Base-by-base conservation (phyloP, 768 basidiomycete species). In the Amylocystis lapponica region DNA sequence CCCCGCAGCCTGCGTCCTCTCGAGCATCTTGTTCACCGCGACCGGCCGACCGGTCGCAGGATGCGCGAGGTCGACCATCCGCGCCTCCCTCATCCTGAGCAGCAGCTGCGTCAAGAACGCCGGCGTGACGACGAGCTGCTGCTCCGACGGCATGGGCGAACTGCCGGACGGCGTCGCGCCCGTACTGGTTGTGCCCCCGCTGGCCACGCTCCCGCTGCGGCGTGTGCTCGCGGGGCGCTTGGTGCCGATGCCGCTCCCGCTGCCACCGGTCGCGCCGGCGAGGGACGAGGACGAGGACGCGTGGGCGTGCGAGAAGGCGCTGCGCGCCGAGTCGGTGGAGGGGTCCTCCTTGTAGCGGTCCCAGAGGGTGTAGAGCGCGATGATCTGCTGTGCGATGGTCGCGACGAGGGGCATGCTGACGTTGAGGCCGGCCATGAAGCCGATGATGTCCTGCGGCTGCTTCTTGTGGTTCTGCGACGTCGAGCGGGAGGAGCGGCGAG, bases 341-440 rank as follows among this genome's bases (percentile, higher is more conserved):
- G 65, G 66, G 33, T 84, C 79, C 47, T 89, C 84, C 43, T 79
- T 80, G 64, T 90, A 91, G 8, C 78, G 70, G 29, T 87, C 86
- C 91, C 94, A 97, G 0, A 93, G 74, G 4, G 86, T 78, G 63
- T 97, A 98, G 26, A 96, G 64, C 4, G 86, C 79, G 41, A 97
- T 74, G 50, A 98, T 89, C 66, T 98, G 89, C 57, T 97, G 94
- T 0, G 85, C 78, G 54, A 96, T 83, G 30, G 86, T 82, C 21
- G 89, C 79, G 30, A 99, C 66, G 45, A 86, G 74, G 1, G 85
- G 73, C 51, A 94, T 73, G 38, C 84, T 91, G 45, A 97, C 81
- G 64, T 93, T 87, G 14, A 99, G 74, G 3, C 79, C 79, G 0
- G 93, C 80, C 46, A 99, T 77, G 62, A 96, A 98, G 4, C 77